Evolutionary conservation across 1,139 yeast genomes (phyloP), one percentile per base, ranked within the genome.

Genomic region (Tardiomyces blankii): DNA sequence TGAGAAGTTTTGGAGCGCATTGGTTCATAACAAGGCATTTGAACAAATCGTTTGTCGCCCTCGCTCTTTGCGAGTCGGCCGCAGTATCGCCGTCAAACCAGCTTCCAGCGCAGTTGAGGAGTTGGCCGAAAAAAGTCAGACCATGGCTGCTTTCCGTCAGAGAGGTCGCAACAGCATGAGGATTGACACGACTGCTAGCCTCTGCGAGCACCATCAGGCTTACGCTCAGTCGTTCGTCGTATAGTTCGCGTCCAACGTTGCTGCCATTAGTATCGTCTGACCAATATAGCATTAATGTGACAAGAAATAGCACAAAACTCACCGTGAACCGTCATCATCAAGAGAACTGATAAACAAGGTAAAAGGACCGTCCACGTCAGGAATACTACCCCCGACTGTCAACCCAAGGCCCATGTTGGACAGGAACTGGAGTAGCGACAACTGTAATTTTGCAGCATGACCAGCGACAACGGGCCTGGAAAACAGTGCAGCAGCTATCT

Each of bases 341-440:
- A 30, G 11, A 5, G 3, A 3, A 13, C 9, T 30, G 16, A 30
- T 30, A 5, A 30, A 30, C 4, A 30, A 11, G n/a, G n/a, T 14
- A 9, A 30, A 30, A 5, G 35, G 35, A 4, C 35, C 16, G 3
- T 12, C n/a, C 4, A 13, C 11, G 9, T 13, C 16, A 5, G n/a
- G 35, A 12, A 30, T 9, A 4, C 5, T 30, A 14, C 16, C 11
- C 5, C 16, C 35, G 5, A 30, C 9, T 3, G 16, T 13, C 5
- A 30, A 11, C 3, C 35, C 35, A 13, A 30, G 35, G 16, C 16
- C 16, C 35, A 30, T 30, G 16, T 30, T 30, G 4, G 35, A 3
- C 9, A 30, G 35, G 16, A 55, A 42, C 41, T 56, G 56, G 19
- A 57, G 44, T 25, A 57, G 35, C 8, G 60, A 52, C 14, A 54